Base-by-base conservation (phyloP, 768 basidiomycete species). In the Leccinum pellstonianum region DNA sequence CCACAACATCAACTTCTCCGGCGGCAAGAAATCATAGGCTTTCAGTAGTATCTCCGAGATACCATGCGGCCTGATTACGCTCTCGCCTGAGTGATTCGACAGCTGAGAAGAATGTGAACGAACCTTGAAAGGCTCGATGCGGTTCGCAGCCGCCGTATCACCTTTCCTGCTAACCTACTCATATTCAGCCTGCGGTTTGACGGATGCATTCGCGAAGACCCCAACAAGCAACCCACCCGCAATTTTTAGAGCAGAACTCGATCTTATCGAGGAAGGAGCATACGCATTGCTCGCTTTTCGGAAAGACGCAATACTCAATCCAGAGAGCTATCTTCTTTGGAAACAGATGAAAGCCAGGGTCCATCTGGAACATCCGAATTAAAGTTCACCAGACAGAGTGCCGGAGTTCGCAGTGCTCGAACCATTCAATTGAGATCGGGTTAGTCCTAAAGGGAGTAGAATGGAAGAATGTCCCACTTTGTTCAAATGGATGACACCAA, bases 1-100 rank as follows among this genome's bases (percentile, higher is more conserved):
- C 74, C 0, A 81, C 82, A 27, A 83, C 61, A 62, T 83, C 83
- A 3, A 82, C 78, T 3, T 69, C 65, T 14, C 79, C 80, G 3
- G 73, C 69, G 0, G 74, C 73, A 14, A 85, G 70, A 50, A 73
- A 76, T 0, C 69, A 70, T 1, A 85, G 70, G 58, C 80, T 82
- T 55, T 83, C 74, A 0, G 83, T 84, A 6, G 82, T 83, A 62
- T 85, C 84, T 5, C 81, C 82, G 25, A 84, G 70, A 66, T 81
- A 81, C 84, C 84, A 85, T 9, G 74, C 83, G 23, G 84, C 77
- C 83, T 84, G 56, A 12, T 48, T 19, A 11, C 15, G 33, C 37
- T 19, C 19, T 38, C 23, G 38, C 54, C 43, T 41, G 29, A 35
- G 5, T 4, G 27, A 38, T 29, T 4, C 11, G 23, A 52, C 3